Base-by-base conservation (phyloP, 192 early-diverging fungal genomes). In the Backusella macrospora region DNA sequence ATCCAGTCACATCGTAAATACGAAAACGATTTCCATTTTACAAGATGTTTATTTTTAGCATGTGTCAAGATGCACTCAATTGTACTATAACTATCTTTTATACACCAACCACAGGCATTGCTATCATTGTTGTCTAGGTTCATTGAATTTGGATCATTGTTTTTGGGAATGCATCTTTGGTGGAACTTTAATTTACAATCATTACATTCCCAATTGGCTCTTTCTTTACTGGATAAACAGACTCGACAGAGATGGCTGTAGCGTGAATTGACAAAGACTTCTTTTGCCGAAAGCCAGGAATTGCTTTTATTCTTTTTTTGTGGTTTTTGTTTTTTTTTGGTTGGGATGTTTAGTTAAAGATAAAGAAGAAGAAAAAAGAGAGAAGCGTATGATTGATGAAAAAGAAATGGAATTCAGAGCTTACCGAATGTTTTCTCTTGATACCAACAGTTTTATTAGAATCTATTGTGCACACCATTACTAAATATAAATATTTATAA, bases 1-100 rank as follows among this genome's bases (percentile, higher is more conserved):
- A 59, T 59, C 52, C 52, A 59, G 23, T 59, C 52, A 26, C 52
- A 59, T 10, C 52, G 52, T 12, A 59, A n/a, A 26, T 59, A 59
- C 6, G 52, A 59, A 4, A 59, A 12, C 1, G 21, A 18, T 12
- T 59, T 59, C 52, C 52, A 59, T 23, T 59, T 59, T 8, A 59
- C 52, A 59, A 59, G 52, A 23, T 59, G 52, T 6, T 59, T 59
- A 26, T 59, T 59, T 8, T 23, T 18, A 5, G 21, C 26, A 23
- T 59, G 52, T 3, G 52, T 59, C 10, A 59, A 23, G 26, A 59
- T 59, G 21, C 3, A 26, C 12, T 59, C 52, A 12, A 59, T 59
- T 0, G 52, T 26, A 26, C 26, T 59, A 10, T 59, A 26, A 3
- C 9, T 12, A 23, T 23, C 10, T 12, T 59, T 59, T 23, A 12